phyloP scores from a whole-genome alignment of 176 grass and related monocot genomes.

The Canna indica region DNA sequence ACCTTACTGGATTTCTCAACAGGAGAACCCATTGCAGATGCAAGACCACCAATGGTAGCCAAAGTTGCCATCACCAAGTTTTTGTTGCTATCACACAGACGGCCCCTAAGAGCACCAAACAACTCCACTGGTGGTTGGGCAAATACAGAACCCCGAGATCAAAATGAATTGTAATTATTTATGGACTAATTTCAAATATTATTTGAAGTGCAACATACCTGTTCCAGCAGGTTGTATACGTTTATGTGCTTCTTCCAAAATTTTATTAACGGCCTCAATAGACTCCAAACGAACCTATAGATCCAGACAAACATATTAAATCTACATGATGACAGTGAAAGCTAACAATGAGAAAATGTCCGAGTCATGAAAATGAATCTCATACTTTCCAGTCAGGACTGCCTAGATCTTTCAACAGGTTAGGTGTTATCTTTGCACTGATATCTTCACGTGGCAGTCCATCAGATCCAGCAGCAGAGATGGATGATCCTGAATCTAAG shows the following conservation, averaged over 20 bases:
- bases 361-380: conserved; percentile 2
- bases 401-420: conserved; percentile 71
- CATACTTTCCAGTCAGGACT: conserved; percentile 95
- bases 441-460: conserved; percentile 90
- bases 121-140: conserved; percentile 58
- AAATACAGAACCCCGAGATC: not conserved
- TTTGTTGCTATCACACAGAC: conserved; percentile 93
- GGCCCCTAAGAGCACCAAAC: conserved; percentile 68
- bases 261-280: conserved; percentile 79
- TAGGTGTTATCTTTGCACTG: conserved; percentile 82
- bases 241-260: conserved; percentile 97
- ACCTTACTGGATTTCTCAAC: conserved; percentile 99
- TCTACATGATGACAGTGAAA: too few relatives aligned
- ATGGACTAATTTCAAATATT: not conserved
- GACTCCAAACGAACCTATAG: conserved; percentile 78
- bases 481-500: conserved; percentile 43
- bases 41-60: conserved; percentile 70
- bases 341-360: not conserved
- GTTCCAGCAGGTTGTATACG: conserved; percentile 86
- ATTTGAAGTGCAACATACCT: conserved; percentile 27
- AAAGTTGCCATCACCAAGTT: conserved; percentile 88
- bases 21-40: conserved; percentile 78
- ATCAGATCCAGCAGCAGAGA: conserved; percentile 52
- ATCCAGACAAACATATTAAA: conserved; percentile 11
- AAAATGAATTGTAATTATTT: not conserved